Conservation (phyloP, 208 protist species). For the Vickermania spadyakhi region DNA sequence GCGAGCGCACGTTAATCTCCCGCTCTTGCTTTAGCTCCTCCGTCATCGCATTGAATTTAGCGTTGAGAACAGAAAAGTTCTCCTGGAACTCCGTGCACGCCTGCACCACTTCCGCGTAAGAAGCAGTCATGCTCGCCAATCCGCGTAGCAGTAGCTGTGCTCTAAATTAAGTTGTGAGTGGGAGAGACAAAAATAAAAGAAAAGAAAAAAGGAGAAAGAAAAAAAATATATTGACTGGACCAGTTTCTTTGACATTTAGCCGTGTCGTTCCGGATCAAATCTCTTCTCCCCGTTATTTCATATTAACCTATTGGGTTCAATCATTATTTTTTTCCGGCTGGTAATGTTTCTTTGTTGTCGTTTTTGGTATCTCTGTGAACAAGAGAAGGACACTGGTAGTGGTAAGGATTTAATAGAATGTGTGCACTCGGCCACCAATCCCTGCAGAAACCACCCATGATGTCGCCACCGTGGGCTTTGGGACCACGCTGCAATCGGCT, state of each 20-base stretch:
- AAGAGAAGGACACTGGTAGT: too few species aligned
- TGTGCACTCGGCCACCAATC: conserved; percentile 48
- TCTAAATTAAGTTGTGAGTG: not conserved
- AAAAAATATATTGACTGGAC: conserved; percentile 6
- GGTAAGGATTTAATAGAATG: conserved; percentile 3
- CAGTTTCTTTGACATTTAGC: too few species aligned
- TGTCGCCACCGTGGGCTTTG: conserved; percentile 48
- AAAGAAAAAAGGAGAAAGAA: conserved; percentile 7
- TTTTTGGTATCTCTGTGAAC: too few species aligned
- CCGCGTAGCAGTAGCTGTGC: not conserved
- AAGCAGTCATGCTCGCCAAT: conserved; percentile 26
- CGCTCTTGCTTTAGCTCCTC: conserved; percentile 30
- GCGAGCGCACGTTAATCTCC: conserved; percentile 22
- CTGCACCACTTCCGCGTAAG: conserved; percentile 65
- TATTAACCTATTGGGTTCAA: too few species aligned
- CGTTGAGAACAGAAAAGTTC: conserved; percentile 68
- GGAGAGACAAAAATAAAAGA: conserved; percentile 7
- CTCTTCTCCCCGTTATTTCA: too few species aligned
- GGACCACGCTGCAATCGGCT: conserved; percentile 63
- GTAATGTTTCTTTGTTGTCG: not conserved
- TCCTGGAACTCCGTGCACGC: conserved; percentile 72
- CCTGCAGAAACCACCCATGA: conserved; percentile 39
- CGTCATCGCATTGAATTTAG: conserved; percentile 43
- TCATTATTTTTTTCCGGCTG: too few species aligned
- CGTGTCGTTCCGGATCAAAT: too few species aligned